Evolutionary conservation across 2,329 filamentous ascomycete genomes (phyloP).

Genomic region (Hypoxylon sp.): DNA sequence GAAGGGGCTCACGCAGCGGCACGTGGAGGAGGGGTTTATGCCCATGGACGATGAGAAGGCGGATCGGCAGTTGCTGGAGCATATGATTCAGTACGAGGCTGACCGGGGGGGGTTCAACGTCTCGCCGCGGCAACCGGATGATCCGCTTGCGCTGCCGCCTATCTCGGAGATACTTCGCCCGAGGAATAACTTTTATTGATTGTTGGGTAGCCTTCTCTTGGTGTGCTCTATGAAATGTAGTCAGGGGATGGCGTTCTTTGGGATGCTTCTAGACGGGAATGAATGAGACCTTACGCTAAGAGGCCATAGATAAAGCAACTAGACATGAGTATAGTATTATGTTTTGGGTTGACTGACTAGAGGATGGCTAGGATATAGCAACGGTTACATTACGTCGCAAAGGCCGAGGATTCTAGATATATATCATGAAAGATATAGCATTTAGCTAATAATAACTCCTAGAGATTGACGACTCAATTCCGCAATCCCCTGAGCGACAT

Average conservation of each 20-base stretch:
- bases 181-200: background rate
- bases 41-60: background rate
- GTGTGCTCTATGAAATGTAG: background rate
- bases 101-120: background rate
- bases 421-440: no score
- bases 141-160: background rate
- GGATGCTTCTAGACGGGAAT: background rate
- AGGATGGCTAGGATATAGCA: background rate
- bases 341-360: background rate
- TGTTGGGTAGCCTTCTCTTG: background rate
- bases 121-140: background rate
- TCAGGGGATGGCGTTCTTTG: background rate
- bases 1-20: no score
- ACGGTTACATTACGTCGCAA: no score
- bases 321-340: background rate
- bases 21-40: background rate
- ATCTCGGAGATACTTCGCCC: constrained; percentile 1
- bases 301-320: background rate
- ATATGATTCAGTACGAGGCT: background rate
- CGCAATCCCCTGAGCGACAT: background rate
- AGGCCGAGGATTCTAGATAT: no score
- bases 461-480: background rate
- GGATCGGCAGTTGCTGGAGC: background rate
- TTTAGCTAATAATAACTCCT: no score
- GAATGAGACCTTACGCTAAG: background rate